phyloP scores from a whole-genome alignment of 2,329 filamentous ascomycete species.

The Lachnellula cervina region DNA sequence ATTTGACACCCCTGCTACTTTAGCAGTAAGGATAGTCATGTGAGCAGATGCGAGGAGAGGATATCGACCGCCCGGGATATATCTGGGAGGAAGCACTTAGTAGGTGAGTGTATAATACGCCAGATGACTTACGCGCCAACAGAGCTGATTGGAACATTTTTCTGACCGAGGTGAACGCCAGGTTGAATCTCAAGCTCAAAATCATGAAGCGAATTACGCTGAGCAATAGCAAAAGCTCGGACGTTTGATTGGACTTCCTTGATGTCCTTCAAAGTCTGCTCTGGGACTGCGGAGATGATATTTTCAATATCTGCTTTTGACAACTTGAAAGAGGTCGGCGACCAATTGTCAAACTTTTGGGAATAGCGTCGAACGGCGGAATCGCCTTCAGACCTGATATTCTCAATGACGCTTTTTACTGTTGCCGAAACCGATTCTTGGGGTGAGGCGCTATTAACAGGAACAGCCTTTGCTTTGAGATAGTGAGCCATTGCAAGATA shows the following conservation, averaged over 20 bases:
- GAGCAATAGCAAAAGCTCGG: constrained; percentile 43
- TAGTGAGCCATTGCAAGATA: constrained; percentile 1
- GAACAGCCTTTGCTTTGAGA: constrained; percentile 6
- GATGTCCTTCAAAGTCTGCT: constrained; percentile 48
- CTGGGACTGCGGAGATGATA: constrained; percentile 39
- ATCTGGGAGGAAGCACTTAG: constrained; percentile 23
- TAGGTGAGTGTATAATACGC: background rate
- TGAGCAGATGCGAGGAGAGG: constrained; percentile 49
- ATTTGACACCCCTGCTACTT: constrained; percentile 46
- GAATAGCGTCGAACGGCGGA: constrained; percentile 44
- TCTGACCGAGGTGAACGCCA: constrained; percentile 47
- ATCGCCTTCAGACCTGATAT: constrained; percentile 44
- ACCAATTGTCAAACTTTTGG: constrained; percentile 51
- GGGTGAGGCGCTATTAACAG: background rate
- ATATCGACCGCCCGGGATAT: constrained; percentile 49
- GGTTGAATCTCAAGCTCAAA: constrained; percentile 47
- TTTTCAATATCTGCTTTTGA: constrained; percentile 40
- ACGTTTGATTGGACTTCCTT: constrained; percentile 48
- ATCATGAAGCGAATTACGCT: constrained; percentile 42
- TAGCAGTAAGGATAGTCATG: constrained; percentile 52
- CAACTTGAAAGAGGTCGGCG: constrained; percentile 44
- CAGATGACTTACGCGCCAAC: constrained; percentile 38
- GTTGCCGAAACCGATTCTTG: constrained; percentile 33
- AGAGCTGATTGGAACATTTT: constrained; percentile 42
- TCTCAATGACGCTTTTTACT: constrained; percentile 44